These are phyloP conservation scores for Alternaria metachromatica DNA, from an alignment of 2,329 filamentous ascomycete genomes.

Conservation along the genomic window DNA sequence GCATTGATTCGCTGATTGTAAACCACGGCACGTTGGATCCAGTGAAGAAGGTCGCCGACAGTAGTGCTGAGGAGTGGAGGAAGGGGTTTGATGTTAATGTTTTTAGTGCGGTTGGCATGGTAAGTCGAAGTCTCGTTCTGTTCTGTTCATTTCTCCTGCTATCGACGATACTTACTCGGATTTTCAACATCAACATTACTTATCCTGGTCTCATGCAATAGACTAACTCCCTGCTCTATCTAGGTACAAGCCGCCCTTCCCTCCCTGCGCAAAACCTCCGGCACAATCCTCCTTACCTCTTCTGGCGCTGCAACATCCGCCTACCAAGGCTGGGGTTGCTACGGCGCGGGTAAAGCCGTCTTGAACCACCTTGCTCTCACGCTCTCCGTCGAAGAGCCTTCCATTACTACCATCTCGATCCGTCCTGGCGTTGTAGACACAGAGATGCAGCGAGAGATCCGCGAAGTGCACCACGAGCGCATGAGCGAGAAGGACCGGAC, in stretches of 20 bases:
- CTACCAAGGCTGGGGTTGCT: slow-evolving; percentile 78
- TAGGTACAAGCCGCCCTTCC: slow-evolving; percentile 72
- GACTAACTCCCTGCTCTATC: not conserved
- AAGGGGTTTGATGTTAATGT: slow-evolving; percentile 82
- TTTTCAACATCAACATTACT: not conserved
- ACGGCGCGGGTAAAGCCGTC: slow-evolving; percentile 83
- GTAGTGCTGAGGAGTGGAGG: slow-evolving; percentile 76
- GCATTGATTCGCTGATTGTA: slow-evolving; percentile 80
- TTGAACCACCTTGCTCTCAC: slow-evolving; percentile 80
- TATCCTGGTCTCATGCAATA: not conserved
- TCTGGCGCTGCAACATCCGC: slow-evolving; percentile 74
- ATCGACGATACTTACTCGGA: not conserved
- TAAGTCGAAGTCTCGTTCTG: slow-evolving; percentile 55
- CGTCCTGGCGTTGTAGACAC: slow-evolving; percentile 86
- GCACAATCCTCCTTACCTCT: slow-evolving; percentile 78
- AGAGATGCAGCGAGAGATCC: slow-evolving; percentile 84
- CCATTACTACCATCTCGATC: slow-evolving; percentile 74
- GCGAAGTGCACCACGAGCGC: slow-evolving; percentile 70
- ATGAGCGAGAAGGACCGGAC: slow-evolving; percentile 65
- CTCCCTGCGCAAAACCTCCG: slow-evolving; percentile 70
- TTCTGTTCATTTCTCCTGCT: not conserved
- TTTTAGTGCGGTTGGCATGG: slow-evolving; percentile 80
- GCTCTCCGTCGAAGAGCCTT: slow-evolving; percentile 76
- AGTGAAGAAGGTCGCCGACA: slow-evolving; percentile 72
- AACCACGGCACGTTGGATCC: slow-evolving; percentile 88